Conservation (phyloP, 139 green algal genomes). For the Coelastrella sp. region DNA sequence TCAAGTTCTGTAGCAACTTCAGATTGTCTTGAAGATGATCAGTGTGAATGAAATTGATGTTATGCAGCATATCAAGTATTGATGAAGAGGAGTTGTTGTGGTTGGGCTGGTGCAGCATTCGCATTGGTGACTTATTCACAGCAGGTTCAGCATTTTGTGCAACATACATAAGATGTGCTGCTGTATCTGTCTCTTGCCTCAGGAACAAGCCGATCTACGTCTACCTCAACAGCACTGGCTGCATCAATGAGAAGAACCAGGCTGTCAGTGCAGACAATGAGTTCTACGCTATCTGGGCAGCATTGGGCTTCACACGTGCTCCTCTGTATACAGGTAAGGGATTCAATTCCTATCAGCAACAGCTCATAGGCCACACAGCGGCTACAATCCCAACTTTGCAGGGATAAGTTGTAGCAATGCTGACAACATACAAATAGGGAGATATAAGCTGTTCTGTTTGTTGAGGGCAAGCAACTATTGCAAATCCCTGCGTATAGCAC, state of each 20-base stretch:
- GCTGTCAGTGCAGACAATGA: slow-evolving; percentile 68
- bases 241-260: slow-evolving; percentile 71
- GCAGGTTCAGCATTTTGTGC: too few species aligned
- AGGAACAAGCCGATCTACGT: slow-evolving; percentile 87
- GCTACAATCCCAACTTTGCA: too few species aligned
- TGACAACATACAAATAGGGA: too few species aligned
- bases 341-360: background rate
- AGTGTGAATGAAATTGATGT: too few species aligned
- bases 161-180: too few species aligned
- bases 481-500: too few species aligned
- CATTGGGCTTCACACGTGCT: slow-evolving; percentile 72
- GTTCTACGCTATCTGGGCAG: slow-evolving; percentile 78
- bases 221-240: slow-evolving; percentile 91
- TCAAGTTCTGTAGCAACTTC: too few species aligned
- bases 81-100: background rate
- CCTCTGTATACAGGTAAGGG: slow-evolving; percentile 65
- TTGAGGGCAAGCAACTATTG: too few species aligned
- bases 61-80: too few species aligned
- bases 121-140: background rate
- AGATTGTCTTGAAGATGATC: too few species aligned
- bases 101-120: background rate
- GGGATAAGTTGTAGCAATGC: too few species aligned
- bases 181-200: background rate
- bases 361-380: background rate
- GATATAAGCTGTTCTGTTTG: too few species aligned